These are phyloP conservation scores for Metschnikowia sp. DNA, from an alignment of 805 yeast genomes.

Conservation along the genomic window DNA sequence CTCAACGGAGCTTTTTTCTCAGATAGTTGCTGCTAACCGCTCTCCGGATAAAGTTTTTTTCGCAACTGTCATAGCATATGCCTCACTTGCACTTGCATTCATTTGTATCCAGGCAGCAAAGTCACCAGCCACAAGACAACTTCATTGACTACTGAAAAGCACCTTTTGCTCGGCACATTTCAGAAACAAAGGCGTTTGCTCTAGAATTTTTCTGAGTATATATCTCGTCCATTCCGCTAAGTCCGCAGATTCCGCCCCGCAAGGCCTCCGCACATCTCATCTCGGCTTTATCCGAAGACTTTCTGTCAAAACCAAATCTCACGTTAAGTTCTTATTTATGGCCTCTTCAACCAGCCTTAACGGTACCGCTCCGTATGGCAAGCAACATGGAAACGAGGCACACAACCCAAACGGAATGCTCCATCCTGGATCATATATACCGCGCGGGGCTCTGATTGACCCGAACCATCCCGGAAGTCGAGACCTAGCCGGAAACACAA, in stretches of 20 bases:
- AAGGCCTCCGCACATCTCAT: too few relatives aligned
- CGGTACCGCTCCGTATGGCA: conserved; percentile 1
- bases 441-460: conserved; percentile 6
- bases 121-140: neutral
- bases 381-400: neutral
- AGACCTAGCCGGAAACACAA: neutral
- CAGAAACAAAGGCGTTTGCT: neutral
- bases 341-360: neutral
- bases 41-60: neutral
- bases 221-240: too few relatives aligned
- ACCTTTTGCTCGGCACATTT: neutral
- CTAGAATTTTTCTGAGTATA: too few relatives aligned
- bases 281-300: too few relatives aligned
- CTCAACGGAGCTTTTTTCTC: neutral
- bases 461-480: conserved; percentile 1
- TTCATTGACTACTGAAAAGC: neutral
- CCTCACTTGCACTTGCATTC: conserved; percentile 1
- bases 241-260: too few relatives aligned
- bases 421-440: conserved; percentile 4
- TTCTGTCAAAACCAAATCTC: too few relatives aligned
- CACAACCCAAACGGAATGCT: neutral
- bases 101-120: neutral
- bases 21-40: neutral
- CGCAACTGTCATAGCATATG: neutral
- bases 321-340: neutral